Evolutionary conservation across 768 basidiomycete genomes (phyloP).

Genomic region (Mycena pura): DNA sequence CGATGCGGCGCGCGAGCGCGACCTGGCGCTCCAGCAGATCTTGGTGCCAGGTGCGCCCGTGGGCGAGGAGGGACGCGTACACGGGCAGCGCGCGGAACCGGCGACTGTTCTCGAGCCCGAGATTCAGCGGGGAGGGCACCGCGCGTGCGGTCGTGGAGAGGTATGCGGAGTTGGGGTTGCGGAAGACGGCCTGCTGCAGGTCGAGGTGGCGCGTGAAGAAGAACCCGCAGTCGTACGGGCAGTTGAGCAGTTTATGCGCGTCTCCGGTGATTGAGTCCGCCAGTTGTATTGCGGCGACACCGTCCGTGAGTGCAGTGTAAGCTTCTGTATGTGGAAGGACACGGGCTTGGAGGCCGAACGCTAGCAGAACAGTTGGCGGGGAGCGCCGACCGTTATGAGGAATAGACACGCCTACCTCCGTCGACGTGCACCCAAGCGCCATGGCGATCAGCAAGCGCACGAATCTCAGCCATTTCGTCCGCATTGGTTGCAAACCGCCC

Average conservation of each 20-base stretch:
- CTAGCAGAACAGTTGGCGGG: not conserved
- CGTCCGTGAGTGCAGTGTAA: conserved; percentile 3
- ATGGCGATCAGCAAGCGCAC: conserved; percentile 18
- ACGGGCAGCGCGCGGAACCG: conserved; percentile 24
- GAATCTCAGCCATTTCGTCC: conserved; percentile 19
- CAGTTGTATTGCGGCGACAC: conserved; percentile 6
- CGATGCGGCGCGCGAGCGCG: conserved; percentile 20
- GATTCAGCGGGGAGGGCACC: conserved; percentile 21
- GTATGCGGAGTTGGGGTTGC: conserved; percentile 21
- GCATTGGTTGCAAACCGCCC: conserved; percentile 22
- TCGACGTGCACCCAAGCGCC: conserved; percentile 28
- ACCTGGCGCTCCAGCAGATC: conserved; percentile 22
- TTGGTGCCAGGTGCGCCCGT: conserved; percentile 22
- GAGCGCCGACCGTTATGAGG: not conserved
- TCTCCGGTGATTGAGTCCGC: conserved; percentile 25
- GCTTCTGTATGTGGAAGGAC: conserved; percentile 8
- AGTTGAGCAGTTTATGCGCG: conserved; percentile 23
- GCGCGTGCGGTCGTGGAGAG: not conserved
- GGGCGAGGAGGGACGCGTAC: conserved; percentile 20
- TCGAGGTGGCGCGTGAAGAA: conserved; percentile 17
- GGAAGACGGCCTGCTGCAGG: conserved; percentile 18
- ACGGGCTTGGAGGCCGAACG: conserved; percentile 23
- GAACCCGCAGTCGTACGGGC: conserved; percentile 25
- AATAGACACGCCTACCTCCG: conserved; percentile 5
- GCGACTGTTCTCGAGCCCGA: conserved; percentile 25